Conservation (phyloP, 345 rosid genomes). For the Populus pruinosa region DNA sequence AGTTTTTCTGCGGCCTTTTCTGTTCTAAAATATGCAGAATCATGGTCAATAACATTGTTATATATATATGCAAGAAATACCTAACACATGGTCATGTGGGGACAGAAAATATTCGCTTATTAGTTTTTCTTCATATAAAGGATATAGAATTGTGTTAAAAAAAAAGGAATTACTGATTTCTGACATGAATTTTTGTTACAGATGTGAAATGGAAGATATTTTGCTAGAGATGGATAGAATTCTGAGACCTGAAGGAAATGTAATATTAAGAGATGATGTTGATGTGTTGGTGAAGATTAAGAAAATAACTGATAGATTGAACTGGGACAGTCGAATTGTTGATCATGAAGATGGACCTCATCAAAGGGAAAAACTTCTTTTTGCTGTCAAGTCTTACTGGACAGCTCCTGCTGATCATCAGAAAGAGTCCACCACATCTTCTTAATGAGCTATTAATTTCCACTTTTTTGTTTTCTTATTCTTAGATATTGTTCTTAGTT, state of each 20-base stretch:
- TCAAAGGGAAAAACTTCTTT: slow-evolving; percentile 51
- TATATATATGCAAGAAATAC: neutral
- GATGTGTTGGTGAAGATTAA: slow-evolving; percentile 53
- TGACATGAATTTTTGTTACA: slow-evolving; percentile 1
- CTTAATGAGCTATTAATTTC: neutral
- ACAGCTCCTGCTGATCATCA: slow-evolving; percentile 37
- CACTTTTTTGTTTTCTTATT: neutral
- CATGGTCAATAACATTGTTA: neutral
- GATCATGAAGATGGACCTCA: slow-evolving; percentile 71
- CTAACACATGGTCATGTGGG: neutral
- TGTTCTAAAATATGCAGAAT: neutral
- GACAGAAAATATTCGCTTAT: neutral
- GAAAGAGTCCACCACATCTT: slow-evolving; percentile 8
- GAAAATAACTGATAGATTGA: slow-evolving; percentile 42
- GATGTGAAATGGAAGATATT: slow-evolving; percentile 54
- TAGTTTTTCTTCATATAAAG: neutral
- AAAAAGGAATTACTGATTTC: neutral
- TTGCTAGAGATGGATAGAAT: slow-evolving; percentile 65
- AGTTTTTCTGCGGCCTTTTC: neutral
- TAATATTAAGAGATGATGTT: slow-evolving; percentile 56
- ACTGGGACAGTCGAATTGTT: slow-evolving; percentile 48
- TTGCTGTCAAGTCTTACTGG: slow-evolving; percentile 55
- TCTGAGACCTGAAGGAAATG: slow-evolving; percentile 61
- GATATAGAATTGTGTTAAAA: neutral
- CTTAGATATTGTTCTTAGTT: neutral